Base-by-base conservation (phyloP, 169 alveolate genomes). In the Eimeria zaria region DNA sequence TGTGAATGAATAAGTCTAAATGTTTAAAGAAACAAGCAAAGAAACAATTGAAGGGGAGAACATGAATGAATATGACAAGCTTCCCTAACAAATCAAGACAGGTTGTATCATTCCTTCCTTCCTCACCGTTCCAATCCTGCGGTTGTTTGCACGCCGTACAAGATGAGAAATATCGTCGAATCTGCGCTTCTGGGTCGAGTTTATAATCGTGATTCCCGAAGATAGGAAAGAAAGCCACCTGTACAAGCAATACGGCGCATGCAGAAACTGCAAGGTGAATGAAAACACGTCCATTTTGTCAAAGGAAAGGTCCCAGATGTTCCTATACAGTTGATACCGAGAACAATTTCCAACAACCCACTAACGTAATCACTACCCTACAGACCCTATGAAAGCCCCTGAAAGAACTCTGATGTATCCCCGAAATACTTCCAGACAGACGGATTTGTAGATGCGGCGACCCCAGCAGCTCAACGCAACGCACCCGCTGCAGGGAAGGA, bases 181-280 rank as follows among this genome's bases (percentile, higher is more conserved):
- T 58, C 53, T 91, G 96, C n/a, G 91, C 96, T 46, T 91, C 39
- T 33, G 96, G 96, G 33, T 0, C 0, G 33, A 36, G 46, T 27
- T 76, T 24, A 33, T 91, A 91, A 55, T 91, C 96, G 69, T 91
- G 96, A 48, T 91, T 91, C 44, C 96, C 96, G 4, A 91, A 58
- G 16, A 91, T 46, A 33, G 96, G 96, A 24, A 91, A 91, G 39
- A 91, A 91, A 12, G 96, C 96, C 62, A 91, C 96, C 96, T 91
- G 62, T 8, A 8, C 27, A 69, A 33, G 27, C 78, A 69, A 27
- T 30, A 69, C 5, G 48, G 48, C 78, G 78, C 78, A 69, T 11
- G 44, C 48, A 12, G 48, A 33, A 22, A 33, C 48, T 33, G 78
- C 44, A 33, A 69, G 48, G 44, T 8, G 78, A 33, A 33, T 69